Conservation (phyloP, 495 filamentous ascomycete species). For the Lasiosphaeris hirsuta region DNA sequence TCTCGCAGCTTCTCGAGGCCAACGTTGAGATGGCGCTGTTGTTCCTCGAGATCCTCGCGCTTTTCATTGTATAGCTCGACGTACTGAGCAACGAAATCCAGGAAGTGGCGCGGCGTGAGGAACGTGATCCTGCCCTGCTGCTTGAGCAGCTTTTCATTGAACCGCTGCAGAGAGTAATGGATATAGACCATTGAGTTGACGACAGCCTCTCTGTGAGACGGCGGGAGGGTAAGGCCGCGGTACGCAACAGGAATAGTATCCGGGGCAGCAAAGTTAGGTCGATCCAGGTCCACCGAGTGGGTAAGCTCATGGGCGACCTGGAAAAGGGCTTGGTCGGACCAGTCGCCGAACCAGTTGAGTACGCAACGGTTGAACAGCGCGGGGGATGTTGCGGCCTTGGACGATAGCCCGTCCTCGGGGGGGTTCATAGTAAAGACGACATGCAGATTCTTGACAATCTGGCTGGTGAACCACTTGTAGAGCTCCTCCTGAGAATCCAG, state of each 20-base stretch:
- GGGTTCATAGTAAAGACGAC: slow-evolving; percentile 99
- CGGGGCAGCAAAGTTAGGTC: slow-evolving; percentile 77
- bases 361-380: slow-evolving; percentile 99
- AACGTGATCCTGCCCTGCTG: slow-evolving; percentile 89
- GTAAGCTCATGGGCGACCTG: slow-evolving; percentile 96
- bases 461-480: slow-evolving; percentile 99
- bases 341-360: slow-evolving; percentile 99
- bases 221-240: slow-evolving; percentile 75
- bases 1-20: slow-evolving; percentile 97
- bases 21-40: slow-evolving; percentile 95
- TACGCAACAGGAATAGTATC: slow-evolving; percentile 91
- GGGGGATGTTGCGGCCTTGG: slow-evolving; percentile 94
- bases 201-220: slow-evolving; percentile 83
- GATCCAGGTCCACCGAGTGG: slow-evolving; percentile 90
- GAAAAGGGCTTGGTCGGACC: slow-evolving; percentile 98
- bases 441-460: slow-evolving; percentile 98
- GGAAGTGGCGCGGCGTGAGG: slow-evolving; percentile 92
- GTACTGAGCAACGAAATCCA: slow-evolving; percentile 98
- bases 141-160: slow-evolving; percentile 84
- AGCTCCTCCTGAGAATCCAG: slow-evolving; percentile 97
- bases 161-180: slow-evolving; percentile 85
- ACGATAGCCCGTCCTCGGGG: slow-evolving; percentile 90
- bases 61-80: slow-evolving; percentile 98
- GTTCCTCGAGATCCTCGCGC: slow-evolving; percentile 95
- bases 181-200: slow-evolving; percentile 99